Evolutionary conservation across 495 filamentous ascomycete genomes (phyloP), one percentile per base, ranked within the genome.

Genomic region (Neurospora hispaniola): DNA sequence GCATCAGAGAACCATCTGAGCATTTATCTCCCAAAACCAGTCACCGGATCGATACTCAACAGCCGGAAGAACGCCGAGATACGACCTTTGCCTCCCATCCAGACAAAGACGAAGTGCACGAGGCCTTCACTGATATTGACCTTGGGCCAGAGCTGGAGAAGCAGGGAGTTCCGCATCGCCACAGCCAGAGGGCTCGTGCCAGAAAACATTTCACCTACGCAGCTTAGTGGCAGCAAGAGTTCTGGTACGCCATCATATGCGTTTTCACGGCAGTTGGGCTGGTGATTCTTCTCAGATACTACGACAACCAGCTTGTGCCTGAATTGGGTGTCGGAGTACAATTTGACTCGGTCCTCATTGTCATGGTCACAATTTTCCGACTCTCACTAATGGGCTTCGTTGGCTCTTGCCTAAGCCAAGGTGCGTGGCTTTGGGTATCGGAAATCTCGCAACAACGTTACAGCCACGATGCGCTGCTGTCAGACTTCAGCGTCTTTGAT

Each of bases 401-500:
- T 27, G 80, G 81, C 70, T 72, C 76, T 2, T 77, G 78, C 14
- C 39, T 83, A 62, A 78, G 80, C 70, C 81, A 83, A 73, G 80
- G 77, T 18, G 80, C 80, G 7, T 83, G 81, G 81, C 76, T 82
- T 9, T 83, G 79, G 81, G 78, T 81, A 0, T 78, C 77, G 9
- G 75, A 78, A 43, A 76, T 74, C 39, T 75, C 76, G 16, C 81
- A 82, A 71, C 76, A 75, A 23, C 44, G 76, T n/a, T 38, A 69
- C 3, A 71, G 39, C 46, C 42, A 76, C 40, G 75, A 75, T 27
- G 80, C 81, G 3, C 74, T 62, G 12, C 42, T 82, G 14, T 74
- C 77, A 7, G 81, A 83, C 71, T 81, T 83, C 75, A 78, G 78
- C 23, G 66, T 81, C 73, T 82, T 83, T 71, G 80, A 80, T 44